These are phyloP conservation scores for Hypoxylon sp. DNA, from an alignment of 2,329 filamentous ascomycete species.

Conservation along the genomic window DNA sequence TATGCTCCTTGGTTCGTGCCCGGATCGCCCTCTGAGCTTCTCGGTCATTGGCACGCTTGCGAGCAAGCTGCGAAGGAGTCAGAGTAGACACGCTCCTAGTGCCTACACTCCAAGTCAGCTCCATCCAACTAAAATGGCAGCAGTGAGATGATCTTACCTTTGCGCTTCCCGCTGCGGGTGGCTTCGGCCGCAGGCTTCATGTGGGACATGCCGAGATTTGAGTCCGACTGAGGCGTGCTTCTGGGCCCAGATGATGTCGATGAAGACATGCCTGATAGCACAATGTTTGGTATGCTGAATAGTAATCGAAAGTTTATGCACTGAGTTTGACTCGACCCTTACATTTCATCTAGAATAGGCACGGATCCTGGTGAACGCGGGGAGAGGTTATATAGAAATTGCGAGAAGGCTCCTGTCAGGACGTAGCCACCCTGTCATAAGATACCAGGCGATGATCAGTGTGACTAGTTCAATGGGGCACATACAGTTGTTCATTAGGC, in stretches of 20 bases:
- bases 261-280: conserved; percentile 26
- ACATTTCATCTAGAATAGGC: neutral
- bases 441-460: conserved; percentile 7
- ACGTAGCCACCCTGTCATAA: conserved; percentile 22
- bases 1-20: conserved; percentile 87
- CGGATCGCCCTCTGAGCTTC: conserved; percentile 90
- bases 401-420: conserved; percentile 21
- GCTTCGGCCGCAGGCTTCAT: conserved; percentile 44
- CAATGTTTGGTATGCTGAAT: conserved; percentile 1
- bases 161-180: conserved; percentile 48
- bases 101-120: conserved; percentile 53
- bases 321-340: conserved; percentile 7
- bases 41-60: conserved; percentile 91
- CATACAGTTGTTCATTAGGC: conserved; percentile 6
- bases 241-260: conserved; percentile 22
- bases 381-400: conserved; percentile 39
- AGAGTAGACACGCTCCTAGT: conserved; percentile 86
- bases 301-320: conserved; percentile 9
- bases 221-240: conserved; percentile 29
- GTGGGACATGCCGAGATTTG: conserved; percentile 38
- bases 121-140: conserved; percentile 1
- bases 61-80: conserved; percentile 87
- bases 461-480: conserved; percentile 12
- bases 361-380: conserved; percentile 35
- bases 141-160: conserved; percentile 43